A percentile compares a stretch with the other conserved stretches of the same genome.
Conservation (phyloP, 495 filamentous ascomycete species). For the Clohesyomyces aquaticus region DNA sequence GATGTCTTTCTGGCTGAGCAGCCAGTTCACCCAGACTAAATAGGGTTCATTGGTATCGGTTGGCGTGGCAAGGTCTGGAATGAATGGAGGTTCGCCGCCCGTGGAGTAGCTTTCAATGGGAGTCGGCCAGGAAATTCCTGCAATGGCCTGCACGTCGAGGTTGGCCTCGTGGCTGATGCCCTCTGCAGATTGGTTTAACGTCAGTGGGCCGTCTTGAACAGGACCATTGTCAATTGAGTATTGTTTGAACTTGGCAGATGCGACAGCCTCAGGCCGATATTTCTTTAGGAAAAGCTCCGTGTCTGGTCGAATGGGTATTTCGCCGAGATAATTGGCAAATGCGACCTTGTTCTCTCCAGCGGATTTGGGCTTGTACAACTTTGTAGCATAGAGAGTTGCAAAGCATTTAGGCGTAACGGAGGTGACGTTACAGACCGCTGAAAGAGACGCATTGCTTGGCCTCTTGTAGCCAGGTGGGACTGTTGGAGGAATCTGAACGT, state of each 20-base stretch:
- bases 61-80: slow-evolving; percentile 44
- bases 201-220: slow-evolving; percentile 48
- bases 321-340: slow-evolving; percentile 56
- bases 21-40: slow-evolving; percentile 44
- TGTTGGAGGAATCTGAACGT: slow-evolving; percentile 3
- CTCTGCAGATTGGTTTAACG: slow-evolving; percentile 38
- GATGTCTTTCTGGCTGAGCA: slow-evolving; percentile 40
- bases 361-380: slow-evolving; percentile 53
- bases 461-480: slow-evolving; percentile 30
- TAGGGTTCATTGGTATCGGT: slow-evolving; percentile 49
- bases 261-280: slow-evolving; percentile 55
- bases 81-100: slow-evolving; percentile 47
- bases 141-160: slow-evolving; percentile 52
- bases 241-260: slow-evolving; percentile 52
- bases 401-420: slow-evolving; percentile 60
- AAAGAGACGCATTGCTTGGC: slow-evolving; percentile 43
- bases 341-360: slow-evolving; percentile 52
- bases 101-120: slow-evolving; percentile 44
- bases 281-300: slow-evolving; percentile 54
- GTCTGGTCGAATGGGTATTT: slow-evolving; percentile 56
- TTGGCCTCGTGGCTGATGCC: slow-evolving; percentile 50
- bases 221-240: slow-evolving; percentile 49
- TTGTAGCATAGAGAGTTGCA: slow-evolving; percentile 58
- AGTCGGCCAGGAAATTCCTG: slow-evolving; percentile 44
- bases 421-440: slow-evolving; percentile 55